Evolutionary conservation across 2,329 filamentous ascomycete genomes (phyloP).

Genomic region (Arthrobotrys iridis): DNA sequence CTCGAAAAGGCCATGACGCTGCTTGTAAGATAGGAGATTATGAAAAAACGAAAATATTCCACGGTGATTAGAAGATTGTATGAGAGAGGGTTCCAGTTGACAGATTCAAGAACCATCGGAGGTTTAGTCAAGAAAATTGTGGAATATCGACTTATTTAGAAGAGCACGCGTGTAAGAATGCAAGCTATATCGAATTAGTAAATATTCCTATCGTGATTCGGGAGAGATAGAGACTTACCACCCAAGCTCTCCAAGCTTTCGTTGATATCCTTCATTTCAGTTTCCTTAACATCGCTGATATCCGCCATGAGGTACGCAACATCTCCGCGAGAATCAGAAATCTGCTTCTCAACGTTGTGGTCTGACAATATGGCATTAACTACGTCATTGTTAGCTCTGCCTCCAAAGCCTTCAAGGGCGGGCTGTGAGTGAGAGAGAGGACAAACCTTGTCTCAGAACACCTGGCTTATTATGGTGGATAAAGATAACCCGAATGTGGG

Average conservation of each 20-base stretch:
- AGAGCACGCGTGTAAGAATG: constrained; percentile 61
- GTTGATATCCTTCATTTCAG: constrained; percentile 85
- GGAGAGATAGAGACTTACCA: constrained; percentile 70
- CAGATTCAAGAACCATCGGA: neutral
- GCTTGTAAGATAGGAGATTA: neutral
- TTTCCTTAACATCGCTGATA: constrained; percentile 83
- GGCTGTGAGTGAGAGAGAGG: neutral
- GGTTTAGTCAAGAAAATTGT: neutral
- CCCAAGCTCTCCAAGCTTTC: constrained; percentile 81
- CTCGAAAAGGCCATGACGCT: neutral
- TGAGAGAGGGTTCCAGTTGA: neutral
- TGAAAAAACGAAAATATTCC: constrained; percentile 12
- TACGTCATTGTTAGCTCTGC: constrained; percentile 58
- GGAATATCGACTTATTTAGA: constrained; percentile 54
- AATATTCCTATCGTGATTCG: neutral
- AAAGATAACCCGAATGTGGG: constrained; percentile 92
- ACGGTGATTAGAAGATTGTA: constrained; percentile 16
- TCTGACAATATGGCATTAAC: constrained; percentile 94
- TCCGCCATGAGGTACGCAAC: constrained; percentile 98
- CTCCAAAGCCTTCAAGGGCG: neutral
- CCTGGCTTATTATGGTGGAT: constrained; percentile 97
- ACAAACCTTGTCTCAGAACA: constrained; percentile 82
- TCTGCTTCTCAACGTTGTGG: constrained; percentile 99
- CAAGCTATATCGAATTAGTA: constrained; percentile 58
- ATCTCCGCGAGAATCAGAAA: constrained; percentile 92